Conservation (phyloP, 2,329 filamentous ascomycete species). For the Colletotrichum truncatum region DNA sequence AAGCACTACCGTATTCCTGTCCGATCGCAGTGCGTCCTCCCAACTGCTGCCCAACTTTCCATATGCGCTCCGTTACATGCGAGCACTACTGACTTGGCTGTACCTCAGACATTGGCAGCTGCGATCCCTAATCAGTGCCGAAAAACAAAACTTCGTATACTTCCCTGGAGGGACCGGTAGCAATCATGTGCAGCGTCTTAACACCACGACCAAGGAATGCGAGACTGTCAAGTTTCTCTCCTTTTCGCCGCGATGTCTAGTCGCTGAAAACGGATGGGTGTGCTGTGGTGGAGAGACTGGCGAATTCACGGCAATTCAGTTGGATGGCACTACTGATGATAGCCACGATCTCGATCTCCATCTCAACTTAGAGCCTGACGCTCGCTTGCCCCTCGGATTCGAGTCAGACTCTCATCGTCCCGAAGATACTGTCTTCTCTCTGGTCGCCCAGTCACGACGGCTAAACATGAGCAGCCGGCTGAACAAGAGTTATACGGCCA, state of each 20-base stretch:
- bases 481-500: slow-evolving; percentile 56
- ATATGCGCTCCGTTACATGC: neutral
- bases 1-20: slow-evolving; percentile 76
- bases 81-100: slow-evolving; percentile 6
- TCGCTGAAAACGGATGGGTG: slow-evolving; percentile 87
- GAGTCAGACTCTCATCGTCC: slow-evolving; percentile 40
- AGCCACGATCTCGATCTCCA: slow-evolving; percentile 35
- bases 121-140: slow-evolving; percentile 87
- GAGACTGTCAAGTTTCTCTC: slow-evolving; percentile 77
- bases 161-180: slow-evolving; percentile 81
- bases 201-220: slow-evolving; percentile 75
- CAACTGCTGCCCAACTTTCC: neutral
- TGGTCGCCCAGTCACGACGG: slow-evolving; percentile 45
- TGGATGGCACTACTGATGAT: slow-evolving; percentile 53
- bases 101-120: slow-evolving; percentile 81
- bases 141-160: slow-evolving; percentile 81
- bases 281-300: slow-evolving; percentile 91
- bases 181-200: slow-evolving; percentile 71
- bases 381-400: slow-evolving; percentile 38
- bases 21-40: slow-evolving; percentile 62
- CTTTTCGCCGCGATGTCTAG: slow-evolving; percentile 84
- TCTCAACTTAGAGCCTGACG: slow-evolving; percentile 44
- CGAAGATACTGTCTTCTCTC: slow-evolving; percentile 44
- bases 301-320: slow-evolving; percentile 82
- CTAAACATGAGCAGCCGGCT: slow-evolving; percentile 44